Evolutionary conservation across 2,329 filamentous ascomycete species (phyloP).

Genomic region (Raffaelea deltoideospora): DNA sequence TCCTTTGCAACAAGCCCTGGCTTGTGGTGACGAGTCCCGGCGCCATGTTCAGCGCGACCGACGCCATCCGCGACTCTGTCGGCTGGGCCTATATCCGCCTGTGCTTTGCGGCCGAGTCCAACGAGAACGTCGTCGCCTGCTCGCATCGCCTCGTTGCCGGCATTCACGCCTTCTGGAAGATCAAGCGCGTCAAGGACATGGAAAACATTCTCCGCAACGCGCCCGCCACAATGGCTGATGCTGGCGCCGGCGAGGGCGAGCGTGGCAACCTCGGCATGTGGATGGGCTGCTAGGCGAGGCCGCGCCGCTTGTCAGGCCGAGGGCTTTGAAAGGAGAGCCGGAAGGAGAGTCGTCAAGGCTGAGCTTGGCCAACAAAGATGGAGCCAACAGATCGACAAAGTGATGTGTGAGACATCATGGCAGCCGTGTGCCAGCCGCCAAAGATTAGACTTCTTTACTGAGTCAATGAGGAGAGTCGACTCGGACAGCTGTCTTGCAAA

Average conservation of each 20-base stretch:
- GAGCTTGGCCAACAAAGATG: not conserved
- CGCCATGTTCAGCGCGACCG: slow-evolving; percentile 54
- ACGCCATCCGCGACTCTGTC: slow-evolving; percentile 37
- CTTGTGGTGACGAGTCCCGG: slow-evolving; percentile 59
- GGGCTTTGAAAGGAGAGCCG: too few relatives aligned
- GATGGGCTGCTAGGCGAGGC: slow-evolving; percentile 18
- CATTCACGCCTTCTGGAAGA: slow-evolving; percentile 60
- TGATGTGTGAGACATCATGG: too few relatives aligned
- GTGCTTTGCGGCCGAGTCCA: slow-evolving; percentile 75
- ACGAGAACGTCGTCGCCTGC: slow-evolving; percentile 48
- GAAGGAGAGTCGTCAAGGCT: not conserved
- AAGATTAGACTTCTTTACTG: too few relatives aligned
- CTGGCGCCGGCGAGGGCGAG: slow-evolving; percentile 9
- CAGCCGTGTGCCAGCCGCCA: too few relatives aligned
- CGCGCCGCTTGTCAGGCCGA: too few relatives aligned
- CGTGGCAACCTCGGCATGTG: slow-evolving; percentile 16
- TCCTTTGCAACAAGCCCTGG: slow-evolving; percentile 53
- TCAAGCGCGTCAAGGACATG: slow-evolving; percentile 51
- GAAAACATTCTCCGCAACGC: slow-evolving; percentile 40
- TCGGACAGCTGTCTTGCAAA: too few relatives aligned
- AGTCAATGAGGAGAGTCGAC: too few relatives aligned
- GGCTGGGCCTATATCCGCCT: slow-evolving; percentile 63
- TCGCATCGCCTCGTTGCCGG: slow-evolving; percentile 52
- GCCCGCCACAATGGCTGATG: slow-evolving; percentile 7
- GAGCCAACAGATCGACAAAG: too few relatives aligned